Conservation (phyloP, 2,329 filamentous ascomycete species). For the Trichoderma aggressivum region DNA sequence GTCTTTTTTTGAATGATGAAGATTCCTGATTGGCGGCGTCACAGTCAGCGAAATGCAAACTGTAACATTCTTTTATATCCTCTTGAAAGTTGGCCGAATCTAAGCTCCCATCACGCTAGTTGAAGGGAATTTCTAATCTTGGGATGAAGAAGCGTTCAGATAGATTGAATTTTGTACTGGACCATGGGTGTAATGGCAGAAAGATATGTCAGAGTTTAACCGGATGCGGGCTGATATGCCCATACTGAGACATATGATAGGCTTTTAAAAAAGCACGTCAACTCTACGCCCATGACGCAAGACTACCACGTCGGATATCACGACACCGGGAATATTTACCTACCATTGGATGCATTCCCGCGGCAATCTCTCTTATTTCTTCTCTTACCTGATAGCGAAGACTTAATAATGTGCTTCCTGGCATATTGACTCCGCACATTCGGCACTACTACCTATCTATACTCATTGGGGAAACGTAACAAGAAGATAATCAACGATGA, state of each 20-base stretch:
- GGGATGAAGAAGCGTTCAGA: not conserved
- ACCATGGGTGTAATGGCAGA: not conserved
- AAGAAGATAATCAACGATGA: not conserved
- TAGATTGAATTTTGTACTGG: not conserved
- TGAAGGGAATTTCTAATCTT: not conserved
- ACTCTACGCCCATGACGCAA: slow-evolving; percentile 17
- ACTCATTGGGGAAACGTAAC: not conserved
- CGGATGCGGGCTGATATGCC: not conserved
- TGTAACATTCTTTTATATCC: not conserved
- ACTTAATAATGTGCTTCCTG: not conserved
- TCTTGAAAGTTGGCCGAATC: not conserved
- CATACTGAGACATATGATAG: slow-evolving; percentile 6
- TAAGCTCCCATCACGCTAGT: not conserved
- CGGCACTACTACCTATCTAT: not conserved
- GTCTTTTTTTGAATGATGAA: not conserved
- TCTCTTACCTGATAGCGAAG: not conserved
- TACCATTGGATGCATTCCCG: not conserved
- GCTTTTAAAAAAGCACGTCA: slow-evolving; percentile 19
- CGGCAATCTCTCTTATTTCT: not conserved
- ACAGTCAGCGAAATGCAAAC: not conserved
- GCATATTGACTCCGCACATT: not conserved
- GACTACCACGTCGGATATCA: not conserved
- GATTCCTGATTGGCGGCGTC: not conserved
- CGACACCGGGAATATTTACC: not conserved
- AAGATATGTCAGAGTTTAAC: slow-evolving; percentile 6